Evolutionary conservation across 192 early-diverging fungal genomes (phyloP).

Genomic region (Coemansia sp.): DNA sequence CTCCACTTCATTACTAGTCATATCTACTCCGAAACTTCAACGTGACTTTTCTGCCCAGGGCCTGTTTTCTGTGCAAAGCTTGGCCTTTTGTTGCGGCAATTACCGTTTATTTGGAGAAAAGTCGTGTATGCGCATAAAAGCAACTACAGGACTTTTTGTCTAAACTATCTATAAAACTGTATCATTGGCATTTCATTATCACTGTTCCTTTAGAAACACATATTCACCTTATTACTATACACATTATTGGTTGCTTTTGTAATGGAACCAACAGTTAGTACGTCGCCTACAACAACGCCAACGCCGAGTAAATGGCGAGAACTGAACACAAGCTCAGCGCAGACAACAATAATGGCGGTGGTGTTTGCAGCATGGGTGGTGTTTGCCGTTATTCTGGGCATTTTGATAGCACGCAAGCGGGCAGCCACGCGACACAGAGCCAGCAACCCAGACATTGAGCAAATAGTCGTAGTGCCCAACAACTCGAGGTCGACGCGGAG

Average conservation of each 20-base stretch:
- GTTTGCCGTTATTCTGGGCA: conserved; percentile 2
- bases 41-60: not conserved
- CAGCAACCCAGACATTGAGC: conserved; percentile 2
- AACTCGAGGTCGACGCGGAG: not conserved
- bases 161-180: not conserved
- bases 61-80: not conserved
- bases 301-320: not conserved
- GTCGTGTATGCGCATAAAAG: not conserved
- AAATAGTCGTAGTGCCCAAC: not conserved
- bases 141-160: not conserved
- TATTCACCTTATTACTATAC: not conserved
- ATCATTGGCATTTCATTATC: not conserved
- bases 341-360: conserved; percentile 2
- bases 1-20: not conserved
- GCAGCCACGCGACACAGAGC: not conserved
- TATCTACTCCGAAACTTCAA: not conserved
- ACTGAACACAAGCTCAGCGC: not conserved
- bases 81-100: not conserved
- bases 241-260: not conserved
- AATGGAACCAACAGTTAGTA: conserved; percentile 1
- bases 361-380: conserved; percentile 5
- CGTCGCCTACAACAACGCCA: not conserved
- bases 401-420: conserved; percentile 2
- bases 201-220: not conserved
- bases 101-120: conserved; percentile 3